A percentile compares a stretch with the other conserved stretches of the same genome.
These are phyloP conservation scores for Dendrobium nobile DNA, from an alignment of 106 monocot genomes.

Conservation along the genomic window DNA sequence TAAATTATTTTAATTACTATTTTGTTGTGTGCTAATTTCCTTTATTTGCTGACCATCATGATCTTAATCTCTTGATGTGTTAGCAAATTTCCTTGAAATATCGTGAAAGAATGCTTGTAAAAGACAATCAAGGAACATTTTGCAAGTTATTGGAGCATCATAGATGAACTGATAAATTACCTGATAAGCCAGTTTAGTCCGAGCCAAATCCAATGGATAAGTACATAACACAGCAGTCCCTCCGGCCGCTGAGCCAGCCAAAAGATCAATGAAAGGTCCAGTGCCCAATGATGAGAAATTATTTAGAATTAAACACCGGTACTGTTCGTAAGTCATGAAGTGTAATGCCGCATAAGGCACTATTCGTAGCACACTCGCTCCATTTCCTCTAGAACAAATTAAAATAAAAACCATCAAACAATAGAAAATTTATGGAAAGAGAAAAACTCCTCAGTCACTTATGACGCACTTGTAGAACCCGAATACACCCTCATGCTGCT, in stretches of 20 bases:
- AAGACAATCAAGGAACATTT: no score
- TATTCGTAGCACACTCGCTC: constrained; percentile 90
- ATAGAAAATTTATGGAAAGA: background rate
- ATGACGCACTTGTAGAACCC: constrained; percentile 82
- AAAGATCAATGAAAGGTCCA: constrained; percentile 77
- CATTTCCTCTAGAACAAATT: constrained; percentile 66
- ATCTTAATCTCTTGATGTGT: no score
- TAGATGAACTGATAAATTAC: constrained; percentile 21
- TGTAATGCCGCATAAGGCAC: constrained; percentile 95
- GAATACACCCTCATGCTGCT: constrained; percentile 62
- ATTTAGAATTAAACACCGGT: constrained; percentile 73
- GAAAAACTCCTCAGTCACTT: background rate
- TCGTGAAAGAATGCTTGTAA: no score
- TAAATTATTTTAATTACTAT: no score
- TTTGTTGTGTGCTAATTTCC: no score
- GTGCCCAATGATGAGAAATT: constrained; percentile 64
- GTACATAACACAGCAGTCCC: constrained; percentile 96
- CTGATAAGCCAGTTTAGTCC: constrained; percentile 94
- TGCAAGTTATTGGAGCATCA: background rate
- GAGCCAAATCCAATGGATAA: constrained; percentile 90
- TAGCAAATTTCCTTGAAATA: no score
- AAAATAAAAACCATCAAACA: constrained; percentile 5
- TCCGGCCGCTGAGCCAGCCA: constrained; percentile 93
- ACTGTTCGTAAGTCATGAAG: constrained; percentile 87
- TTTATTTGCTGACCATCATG: no score